Evolutionary conservation across 2,329 filamentous ascomycete genomes (phyloP), one percentile per base, ranked within the genome.

Genomic region (Aspergillus carbonarius): DNA sequence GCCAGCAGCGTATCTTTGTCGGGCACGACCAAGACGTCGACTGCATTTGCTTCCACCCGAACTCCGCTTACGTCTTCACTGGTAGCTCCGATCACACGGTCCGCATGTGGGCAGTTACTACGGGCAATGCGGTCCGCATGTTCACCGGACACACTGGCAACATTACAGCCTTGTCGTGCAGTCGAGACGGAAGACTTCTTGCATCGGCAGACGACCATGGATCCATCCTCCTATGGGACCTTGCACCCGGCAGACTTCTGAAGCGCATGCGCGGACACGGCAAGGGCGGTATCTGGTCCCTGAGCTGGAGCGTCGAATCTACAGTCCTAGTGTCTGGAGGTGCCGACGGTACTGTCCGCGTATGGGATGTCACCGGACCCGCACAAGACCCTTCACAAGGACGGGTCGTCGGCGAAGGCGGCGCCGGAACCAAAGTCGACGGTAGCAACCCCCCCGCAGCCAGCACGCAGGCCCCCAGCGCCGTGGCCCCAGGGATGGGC

Each of bases 11-110:
- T 44, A 85, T 98, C 50, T 88, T 97, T 62, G 91, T 93, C 2
- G 95, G 95, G 1, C 95, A 99, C 70, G 93, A 98, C 66, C 91
- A 92, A 18, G 89, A 92, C 66, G 91, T 97, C n/a, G 96, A 96
- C 53, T 87, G 88, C 44, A 83, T 97, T n/a, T 83, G 90, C 13
- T 99, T 95, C 87, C 95, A 99, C 69, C 92, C 93, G 0, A 99
- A 99, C 72, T 92, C 91, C 17, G 86, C 90, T 5, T 99, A 98
- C 68, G 81, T 97, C 46, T 97, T 99, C 75, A 97, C 95, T 0
- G 92, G 90, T 3, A 96, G 92, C 12, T 90, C 90, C 65, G 93
- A 99, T 75, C 93, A 93, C 74, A 95, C 92, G 0, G 91, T 98
- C 34, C 88, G 95, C 30, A 98, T 99, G 93, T 99, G 95, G 95